phyloP scores from a whole-genome alignment of 805 yeast genomes.

The Teunomyces stri region DNA sequence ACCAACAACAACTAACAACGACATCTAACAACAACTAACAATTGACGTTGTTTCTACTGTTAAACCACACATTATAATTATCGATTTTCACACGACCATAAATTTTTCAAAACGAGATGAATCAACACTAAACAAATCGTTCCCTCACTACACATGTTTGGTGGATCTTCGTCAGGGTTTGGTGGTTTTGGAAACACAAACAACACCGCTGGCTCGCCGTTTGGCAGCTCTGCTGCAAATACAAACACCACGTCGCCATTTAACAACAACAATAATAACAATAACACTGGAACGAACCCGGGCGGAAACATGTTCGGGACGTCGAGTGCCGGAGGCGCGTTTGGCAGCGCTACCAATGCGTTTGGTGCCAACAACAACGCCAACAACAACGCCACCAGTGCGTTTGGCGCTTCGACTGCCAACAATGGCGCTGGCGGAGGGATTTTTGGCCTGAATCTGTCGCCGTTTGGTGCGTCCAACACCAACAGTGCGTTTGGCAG shows the following conservation, averaged over 20 bases:
- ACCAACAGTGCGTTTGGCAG: conserved; percentile 3
- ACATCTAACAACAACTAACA: no score
- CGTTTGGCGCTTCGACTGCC: conserved; percentile 27
- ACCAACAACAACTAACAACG: no score
- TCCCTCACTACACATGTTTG: conserved; percentile 38
- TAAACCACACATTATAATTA: no score
- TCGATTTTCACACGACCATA: neutral
- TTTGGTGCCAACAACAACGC: conserved; percentile 24
- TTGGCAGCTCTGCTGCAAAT: conserved; percentile 27
- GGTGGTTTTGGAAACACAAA: conserved; percentile 37
- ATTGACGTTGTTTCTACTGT: no score
- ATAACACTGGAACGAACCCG: conserved; percentile 7
- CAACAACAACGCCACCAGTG: conserved; percentile 19
- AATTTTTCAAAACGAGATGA: neutral
- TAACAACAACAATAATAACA: conserved; percentile 11
- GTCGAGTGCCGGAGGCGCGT: conserved; percentile 15
- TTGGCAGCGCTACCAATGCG: conserved; percentile 14
- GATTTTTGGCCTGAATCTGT: conserved; percentile 12
- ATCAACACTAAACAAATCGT: neutral
- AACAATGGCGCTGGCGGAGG: conserved; percentile 15
- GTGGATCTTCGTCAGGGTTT: conserved; percentile 48
- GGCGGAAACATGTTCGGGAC: conserved; percentile 21
- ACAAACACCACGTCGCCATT: conserved; percentile 17
- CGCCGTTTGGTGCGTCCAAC: conserved; percentile 6
- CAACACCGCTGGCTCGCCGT: conserved; percentile 30